Evolutionary conservation across 495 filamentous ascomycete species (phyloP), one percentile per base, ranked within the genome.

Genomic region (Beverwykella pulmonaria): DNA sequence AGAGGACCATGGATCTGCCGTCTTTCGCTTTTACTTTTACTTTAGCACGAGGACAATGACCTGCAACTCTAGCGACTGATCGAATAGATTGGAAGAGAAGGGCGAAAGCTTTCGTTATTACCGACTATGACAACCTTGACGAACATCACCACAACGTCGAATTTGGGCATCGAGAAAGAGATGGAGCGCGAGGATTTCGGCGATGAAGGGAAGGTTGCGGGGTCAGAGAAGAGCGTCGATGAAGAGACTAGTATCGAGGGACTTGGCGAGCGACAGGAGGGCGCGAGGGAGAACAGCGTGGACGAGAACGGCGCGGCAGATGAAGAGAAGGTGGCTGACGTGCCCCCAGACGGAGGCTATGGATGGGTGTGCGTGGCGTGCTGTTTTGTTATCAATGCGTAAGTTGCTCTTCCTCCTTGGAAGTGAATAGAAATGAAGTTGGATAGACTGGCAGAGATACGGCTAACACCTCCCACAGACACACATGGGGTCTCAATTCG

Each of bases 331-430:
- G 47, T 44, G 29, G 69, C 46, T 29, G 70, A 73, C 59, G 57
- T 56, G 2, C 79, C 77, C 14, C 81, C 81, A 29, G 73, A 83
- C 71, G 81, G 82, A 39, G 82, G 81, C 3, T 84, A 82, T 72
- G 82, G 82, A 17, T 81, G 79, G 79, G 76, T 82, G 7, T 77
- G 74, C 60, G 80, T 74, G 36, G 61, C 70, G 10, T 78, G 75
- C 56, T 61, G 66, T 53, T 73, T 71, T 58, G 53, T 68, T 48
- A 76, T 80, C 66, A 81, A 81, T 66, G 77, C 56, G 69, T 68
- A 44, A 61, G 69, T 67, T 44, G 8, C 2, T 10, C 39, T n/a
- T 34, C 32, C 32, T 34, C 32, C 12, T 36, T 26, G n/a, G 17
- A 17, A n/a, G n/a, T n/a, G n/a, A n/a, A n/a, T n/a, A n/a, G n/a